Percentiles rank a stretch among this genome's conserved stretches.
Evolutionary conservation across 306 rosid genomes (phyloP).

Genomic region (Lupinus albus): DNA sequence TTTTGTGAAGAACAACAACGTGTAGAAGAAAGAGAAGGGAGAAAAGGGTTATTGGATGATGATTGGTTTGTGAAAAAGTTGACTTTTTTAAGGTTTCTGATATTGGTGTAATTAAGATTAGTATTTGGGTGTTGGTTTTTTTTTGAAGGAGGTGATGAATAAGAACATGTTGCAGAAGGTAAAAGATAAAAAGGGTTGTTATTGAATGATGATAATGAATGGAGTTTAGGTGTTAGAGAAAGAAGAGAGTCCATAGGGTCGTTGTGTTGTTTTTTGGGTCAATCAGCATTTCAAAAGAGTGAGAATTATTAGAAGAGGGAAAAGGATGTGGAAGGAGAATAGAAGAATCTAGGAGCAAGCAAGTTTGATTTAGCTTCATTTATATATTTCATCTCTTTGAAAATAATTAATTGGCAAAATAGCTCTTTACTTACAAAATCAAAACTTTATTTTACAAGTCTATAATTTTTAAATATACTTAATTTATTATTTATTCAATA

Average conservation of each 20-base stretch:
- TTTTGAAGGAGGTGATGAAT: background rate
- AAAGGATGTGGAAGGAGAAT: too few relatives aligned
- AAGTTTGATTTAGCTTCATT: background rate
- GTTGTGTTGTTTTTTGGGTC: conserved; percentile 27
- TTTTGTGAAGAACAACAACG: conserved; percentile 27
- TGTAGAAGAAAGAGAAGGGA: background rate
- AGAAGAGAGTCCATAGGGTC: conserved; percentile 57
- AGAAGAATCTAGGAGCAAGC: background rate
- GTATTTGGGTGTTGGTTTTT: too few relatives aligned
- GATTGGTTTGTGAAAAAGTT: too few relatives aligned
- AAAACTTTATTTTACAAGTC: too few relatives aligned
- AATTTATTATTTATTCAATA: too few relatives aligned
- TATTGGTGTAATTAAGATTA: too few relatives aligned
- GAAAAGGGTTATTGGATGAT: conserved; percentile 34
- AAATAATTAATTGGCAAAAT: too few relatives aligned
- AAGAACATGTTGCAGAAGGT: conserved; percentile 32
- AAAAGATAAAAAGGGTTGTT: conserved; percentile 16
- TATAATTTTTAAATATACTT: too few relatives aligned
- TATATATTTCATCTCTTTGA: too few relatives aligned
- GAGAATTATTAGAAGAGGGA: background rate
- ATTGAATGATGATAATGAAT: conserved; percentile 22
- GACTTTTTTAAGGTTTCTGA: too few relatives aligned
- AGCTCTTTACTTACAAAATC: too few relatives aligned
- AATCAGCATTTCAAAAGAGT: conserved; percentile 58
- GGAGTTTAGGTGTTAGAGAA: conserved; percentile 36